Percentiles rank a stretch among this genome's conserved stretches.
These are phyloP conservation scores for Yamadazyma olivae DNA, from an alignment of 805 yeast species.

Conservation along the genomic window DNA sequence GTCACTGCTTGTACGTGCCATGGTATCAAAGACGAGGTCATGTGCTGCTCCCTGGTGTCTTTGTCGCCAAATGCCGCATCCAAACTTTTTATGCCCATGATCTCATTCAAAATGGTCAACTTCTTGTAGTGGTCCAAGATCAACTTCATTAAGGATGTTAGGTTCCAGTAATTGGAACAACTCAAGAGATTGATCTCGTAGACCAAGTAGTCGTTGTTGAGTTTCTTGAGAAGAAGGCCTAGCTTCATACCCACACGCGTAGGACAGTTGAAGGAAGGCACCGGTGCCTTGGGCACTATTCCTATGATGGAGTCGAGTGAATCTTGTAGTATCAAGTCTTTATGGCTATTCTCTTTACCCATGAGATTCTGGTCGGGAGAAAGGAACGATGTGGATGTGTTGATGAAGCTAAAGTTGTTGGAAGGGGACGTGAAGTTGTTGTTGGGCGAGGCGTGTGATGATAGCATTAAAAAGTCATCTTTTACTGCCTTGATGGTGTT, in stretches of 20 bases:
- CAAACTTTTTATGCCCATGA: constrained; percentile 29
- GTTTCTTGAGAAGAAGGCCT: constrained; percentile 58
- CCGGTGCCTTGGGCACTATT: constrained; percentile 53
- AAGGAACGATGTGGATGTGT: constrained; percentile 1
- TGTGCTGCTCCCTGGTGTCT: constrained; percentile 7
- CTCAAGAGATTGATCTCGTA: constrained; percentile 69
- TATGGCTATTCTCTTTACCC: neutral
- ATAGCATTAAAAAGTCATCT: neutral
- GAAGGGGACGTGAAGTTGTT: constrained; percentile 6
- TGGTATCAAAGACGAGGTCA: constrained; percentile 50
- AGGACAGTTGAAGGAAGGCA: constrained; percentile 69
- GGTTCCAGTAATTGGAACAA: constrained; percentile 66
- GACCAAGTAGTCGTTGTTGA: constrained; percentile 23
- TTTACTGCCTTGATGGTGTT: too few species aligned
- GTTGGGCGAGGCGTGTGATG: constrained; percentile 1
- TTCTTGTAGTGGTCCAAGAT: constrained; percentile 61
- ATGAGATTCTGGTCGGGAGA: constrained; percentile 4
- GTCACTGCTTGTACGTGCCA: constrained; percentile 73
- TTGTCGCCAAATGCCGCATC: constrained; percentile 14
- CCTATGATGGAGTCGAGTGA: constrained; percentile 53
- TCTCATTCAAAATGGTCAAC: constrained; percentile 42
- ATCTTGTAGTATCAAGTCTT: constrained; percentile 40
- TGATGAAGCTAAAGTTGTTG: constrained; percentile 3
- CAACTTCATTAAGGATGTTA: constrained; percentile 51
- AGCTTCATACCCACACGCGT: constrained; percentile 67